Conservation (phyloP, 257 asterid species). For the Leptodermis oblonga region DNA sequence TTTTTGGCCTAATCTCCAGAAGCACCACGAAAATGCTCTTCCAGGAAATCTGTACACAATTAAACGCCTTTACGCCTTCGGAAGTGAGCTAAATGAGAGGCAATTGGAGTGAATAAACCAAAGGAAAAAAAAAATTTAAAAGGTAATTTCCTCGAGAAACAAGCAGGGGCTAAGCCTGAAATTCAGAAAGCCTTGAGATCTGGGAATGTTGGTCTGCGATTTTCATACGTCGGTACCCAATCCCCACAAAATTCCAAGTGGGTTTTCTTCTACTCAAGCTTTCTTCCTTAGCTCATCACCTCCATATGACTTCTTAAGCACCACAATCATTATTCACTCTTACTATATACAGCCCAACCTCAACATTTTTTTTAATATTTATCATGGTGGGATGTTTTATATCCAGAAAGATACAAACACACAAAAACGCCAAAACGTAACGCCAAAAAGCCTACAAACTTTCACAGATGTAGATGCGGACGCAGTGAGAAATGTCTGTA, state of each 20-base stretch:
- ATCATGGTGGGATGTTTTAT: constrained; percentile 14
- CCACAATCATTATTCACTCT: constrained; percentile 27
- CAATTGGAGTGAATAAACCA: constrained; percentile 17
- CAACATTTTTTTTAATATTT: constrained; percentile 20
- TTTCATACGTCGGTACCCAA: constrained; percentile 31
- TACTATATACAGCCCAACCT: constrained; percentile 23
- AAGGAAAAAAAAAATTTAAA: no score
- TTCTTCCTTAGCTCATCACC: constrained; percentile 8
- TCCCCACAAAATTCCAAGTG: constrained; percentile 48
- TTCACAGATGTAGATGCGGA: constrained; percentile 60
- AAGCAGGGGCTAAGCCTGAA: constrained; percentile 38
- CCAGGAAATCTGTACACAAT: constrained; percentile 27
- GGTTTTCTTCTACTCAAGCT: constrained; percentile 10
- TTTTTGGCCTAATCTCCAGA: constrained; percentile 25
- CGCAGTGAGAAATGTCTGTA: constrained; percentile 30
- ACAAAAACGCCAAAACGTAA: constrained; percentile 52
- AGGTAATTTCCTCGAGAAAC: constrained; percentile 39
- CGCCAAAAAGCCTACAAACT: constrained; percentile 38
- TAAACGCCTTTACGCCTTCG: constrained; percentile 3
- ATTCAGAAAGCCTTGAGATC: constrained; percentile 63
- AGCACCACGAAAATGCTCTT: constrained; percentile 23
- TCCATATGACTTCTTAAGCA: constrained; percentile 18
- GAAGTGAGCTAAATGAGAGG: constrained; percentile 18
- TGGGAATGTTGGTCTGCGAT: constrained; percentile 45
- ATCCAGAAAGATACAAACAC: constrained; percentile 54